Base-by-base conservation (phyloP, 2,329 filamentous ascomycete genomes). In the Alternaria triticina region DNA sequence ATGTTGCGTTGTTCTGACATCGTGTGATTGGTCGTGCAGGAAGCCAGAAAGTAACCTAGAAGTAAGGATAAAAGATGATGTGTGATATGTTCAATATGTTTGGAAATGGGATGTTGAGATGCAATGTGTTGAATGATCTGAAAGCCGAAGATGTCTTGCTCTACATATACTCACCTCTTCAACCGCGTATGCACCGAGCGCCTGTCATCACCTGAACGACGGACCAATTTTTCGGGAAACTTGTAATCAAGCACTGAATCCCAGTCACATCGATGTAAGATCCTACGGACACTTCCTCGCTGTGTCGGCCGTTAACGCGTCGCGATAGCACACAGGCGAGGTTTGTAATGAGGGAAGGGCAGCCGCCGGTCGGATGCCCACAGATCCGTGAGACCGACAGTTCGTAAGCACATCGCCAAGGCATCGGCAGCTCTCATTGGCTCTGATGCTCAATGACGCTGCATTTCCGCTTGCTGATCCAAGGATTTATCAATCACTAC, bases 1-100 rank as follows among this genome's bases (percentile, higher is more conserved):
- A 80, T 79, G 58, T 79, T 79, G 59, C 75, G 73, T 59, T 72
- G 66, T 55, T 77, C 73, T 2, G 73, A 36, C 77, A 79, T 79
- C 46, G 25, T 27, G 22, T 5, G 11, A 17, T 30, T 63, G 57
- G 15, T 59, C 23, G 11, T 36, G 28, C 28, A 17, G 22, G 13
- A 20, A 3, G 13, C 7, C 25, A 15, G 30, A 7, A 22, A 40
- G 36, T 40, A 11, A 40, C 5, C 2, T 28, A 17, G 6, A 43
- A 33, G 20, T 17, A 17, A 20, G 6, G 3, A 25, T 12, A 5
- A 0, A 7, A 25, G 20, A 50, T 57, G 30, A 23, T 51, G 6
- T 17, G 22, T 40, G 22, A 17, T 11, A n/a, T 11, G 25, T 30
- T 6, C 17, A 25, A 22, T 40, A 27, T 54, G 43, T 49, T 2